These are phyloP conservation scores for Ajuga reptans DNA, from an alignment of 305 asterid genomes.

Conservation along the genomic window DNA sequence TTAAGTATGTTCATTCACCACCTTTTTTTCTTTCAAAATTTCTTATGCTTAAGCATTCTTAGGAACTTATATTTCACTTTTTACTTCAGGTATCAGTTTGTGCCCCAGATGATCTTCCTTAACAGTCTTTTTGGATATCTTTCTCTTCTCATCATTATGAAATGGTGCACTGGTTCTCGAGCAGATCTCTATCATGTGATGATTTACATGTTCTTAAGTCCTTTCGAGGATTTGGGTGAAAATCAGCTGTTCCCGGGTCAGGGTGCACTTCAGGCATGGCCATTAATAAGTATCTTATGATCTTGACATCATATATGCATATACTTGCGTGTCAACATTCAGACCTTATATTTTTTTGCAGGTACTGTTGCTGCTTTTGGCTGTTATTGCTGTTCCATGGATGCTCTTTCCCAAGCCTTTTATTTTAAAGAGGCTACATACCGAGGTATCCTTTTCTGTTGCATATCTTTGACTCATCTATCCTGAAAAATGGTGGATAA, in stretches of 20 bases:
- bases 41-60: not conserved
- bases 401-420: slow-evolving; percentile 99
- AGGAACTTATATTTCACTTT: slow-evolving; percentile 22
- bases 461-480: not conserved
- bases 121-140: slow-evolving; percentile 96
- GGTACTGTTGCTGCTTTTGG: slow-evolving; percentile 73
- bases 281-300: slow-evolving; percentile 2
- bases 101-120: slow-evolving; percentile 88
- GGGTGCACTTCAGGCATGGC: slow-evolving; percentile 69
- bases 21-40: not conserved
- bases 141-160: slow-evolving; percentile 69
- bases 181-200: slow-evolving; percentile 96
- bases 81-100: slow-evolving; percentile 74
- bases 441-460: slow-evolving; percentile 51
- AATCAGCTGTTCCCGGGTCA: slow-evolving; percentile 90
- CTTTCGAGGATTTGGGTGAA: slow-evolving; percentile 83
- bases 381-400: slow-evolving; percentile 94
- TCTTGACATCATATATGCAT: slow-evolving; percentile 17
- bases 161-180: slow-evolving; percentile 96
- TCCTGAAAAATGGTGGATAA: slow-evolving; percentile 5
- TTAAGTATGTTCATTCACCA: slow-evolving; percentile 46
- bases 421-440: slow-evolving; percentile 67
- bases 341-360: slow-evolving; percentile 25
- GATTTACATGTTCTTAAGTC: slow-evolving; percentile 98
- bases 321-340: not conserved